Conservation (phyloP, 148 eudicot genomes). For the Camellia japonica region DNA sequence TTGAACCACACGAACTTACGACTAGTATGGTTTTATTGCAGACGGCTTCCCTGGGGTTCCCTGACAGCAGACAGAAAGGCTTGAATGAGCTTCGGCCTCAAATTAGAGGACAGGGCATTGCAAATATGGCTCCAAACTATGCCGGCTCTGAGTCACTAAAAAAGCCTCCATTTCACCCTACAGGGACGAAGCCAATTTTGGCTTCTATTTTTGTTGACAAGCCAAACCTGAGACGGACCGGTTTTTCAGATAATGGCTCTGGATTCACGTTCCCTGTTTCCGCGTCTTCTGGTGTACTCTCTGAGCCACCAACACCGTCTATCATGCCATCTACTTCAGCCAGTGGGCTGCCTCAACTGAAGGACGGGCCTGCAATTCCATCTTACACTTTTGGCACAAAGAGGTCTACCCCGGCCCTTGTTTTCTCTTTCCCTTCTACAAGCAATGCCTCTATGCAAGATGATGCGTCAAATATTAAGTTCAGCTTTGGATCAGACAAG, state of each 20-base stretch:
- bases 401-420: constrained; percentile 43
- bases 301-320: constrained; percentile 90
- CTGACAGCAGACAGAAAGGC: constrained; percentile 20
- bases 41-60: constrained; percentile 6
- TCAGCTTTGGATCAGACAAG: constrained; percentile 64
- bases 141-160: constrained; percentile 27
- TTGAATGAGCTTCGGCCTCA: constrained; percentile 20
- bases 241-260: constrained; percentile 34
- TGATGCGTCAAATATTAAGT: constrained; percentile 46
- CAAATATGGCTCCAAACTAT: constrained; percentile 17
- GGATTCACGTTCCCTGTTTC: constrained; percentile 72
- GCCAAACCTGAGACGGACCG: constrained; percentile 28
- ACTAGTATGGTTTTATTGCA: constrained; percentile 8
- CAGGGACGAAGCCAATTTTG: constrained; percentile 39
- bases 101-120: constrained; percentile 24
- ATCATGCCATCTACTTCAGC: constrained; percentile 55
- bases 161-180: constrained; percentile 25
- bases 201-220: constrained; percentile 50
- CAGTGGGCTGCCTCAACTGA: constrained; percentile 29
- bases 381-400: constrained; percentile 52
- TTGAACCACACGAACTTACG: constrained; percentile 1
- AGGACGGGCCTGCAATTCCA: constrained; percentile 28
- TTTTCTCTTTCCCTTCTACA: constrained; percentile 57
- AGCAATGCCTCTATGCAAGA: constrained; percentile 33
- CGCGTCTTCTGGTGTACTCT: constrained; percentile 38